Conservation (phyloP, 202 grass and related monocot species). For the Musa balbisiana region DNA sequence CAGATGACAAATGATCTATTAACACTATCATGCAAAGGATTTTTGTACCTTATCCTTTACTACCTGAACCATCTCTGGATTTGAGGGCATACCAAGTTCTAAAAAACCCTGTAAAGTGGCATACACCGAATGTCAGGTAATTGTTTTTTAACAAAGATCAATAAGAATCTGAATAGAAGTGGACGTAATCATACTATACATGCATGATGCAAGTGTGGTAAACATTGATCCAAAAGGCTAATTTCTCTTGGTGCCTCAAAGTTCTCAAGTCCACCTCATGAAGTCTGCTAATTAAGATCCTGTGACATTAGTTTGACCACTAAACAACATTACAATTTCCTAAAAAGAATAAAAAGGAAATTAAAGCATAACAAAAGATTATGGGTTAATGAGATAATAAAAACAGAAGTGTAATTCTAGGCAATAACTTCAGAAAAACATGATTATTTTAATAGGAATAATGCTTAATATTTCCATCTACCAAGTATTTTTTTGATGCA, state of each 20-base stretch:
- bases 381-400: background rate
- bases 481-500: too few relatives aligned
- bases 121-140: constrained; percentile 3
- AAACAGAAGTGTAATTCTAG: background rate
- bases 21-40: background rate
- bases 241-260: constrained; percentile 61
- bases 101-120: constrained; percentile 46
- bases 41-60: constrained; percentile 50
- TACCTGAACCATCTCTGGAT: constrained; percentile 55
- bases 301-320: constrained; percentile 17
- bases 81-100: constrained; percentile 73
- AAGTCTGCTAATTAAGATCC: constrained; percentile 54
- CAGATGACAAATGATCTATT: background rate
- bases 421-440: too few relatives aligned
- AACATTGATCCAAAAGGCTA: constrained; percentile 88
- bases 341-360: background rate
- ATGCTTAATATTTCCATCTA: too few relatives aligned
- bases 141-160: background rate
- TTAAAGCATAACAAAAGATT: background rate
- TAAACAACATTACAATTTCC: background rate
- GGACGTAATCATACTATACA: constrained; percentile 37
- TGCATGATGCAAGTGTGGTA: constrained; percentile 96
- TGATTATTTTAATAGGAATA: too few relatives aligned
- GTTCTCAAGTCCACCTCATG: constrained; percentile 46
- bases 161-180: background rate